These are phyloP conservation scores for Lunularia cruciata DNA, from an alignment of 225 moss, liverwort and hornwort species.

Conservation along the genomic window DNA sequence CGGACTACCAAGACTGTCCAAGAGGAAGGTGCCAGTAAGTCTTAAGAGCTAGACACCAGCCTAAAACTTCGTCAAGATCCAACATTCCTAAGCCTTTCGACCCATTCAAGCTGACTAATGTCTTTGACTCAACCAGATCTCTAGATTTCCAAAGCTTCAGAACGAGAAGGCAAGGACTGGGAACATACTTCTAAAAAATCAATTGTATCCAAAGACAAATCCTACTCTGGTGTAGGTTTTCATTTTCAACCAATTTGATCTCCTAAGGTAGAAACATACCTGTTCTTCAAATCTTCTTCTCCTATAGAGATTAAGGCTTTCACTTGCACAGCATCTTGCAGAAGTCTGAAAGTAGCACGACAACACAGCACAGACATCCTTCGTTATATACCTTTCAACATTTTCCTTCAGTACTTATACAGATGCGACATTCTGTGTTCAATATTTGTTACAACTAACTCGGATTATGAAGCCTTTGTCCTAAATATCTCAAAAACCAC, in stretches of 20 bases:
- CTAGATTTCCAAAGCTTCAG: background rate
- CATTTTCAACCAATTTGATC: no score
- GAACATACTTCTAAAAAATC: background rate
- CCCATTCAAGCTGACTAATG: background rate
- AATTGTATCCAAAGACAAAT: no score
- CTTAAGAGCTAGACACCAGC: no score
- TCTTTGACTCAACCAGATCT: no score
- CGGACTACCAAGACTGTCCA: conserved; percentile 32
- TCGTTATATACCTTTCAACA: background rate
- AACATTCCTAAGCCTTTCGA: background rate
- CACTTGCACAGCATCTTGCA: conserved; percentile 31
- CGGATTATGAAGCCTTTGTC: background rate
- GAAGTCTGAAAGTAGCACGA: conserved; percentile 14
- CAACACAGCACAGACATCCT: no score
- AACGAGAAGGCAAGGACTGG: no score
- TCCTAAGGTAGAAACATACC: conserved; percentile 6
- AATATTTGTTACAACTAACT: background rate
- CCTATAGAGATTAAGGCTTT: conserved; percentile 30
- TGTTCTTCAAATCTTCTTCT: conserved; percentile 35
- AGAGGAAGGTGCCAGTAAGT: background rate
- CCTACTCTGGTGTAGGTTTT: no score
- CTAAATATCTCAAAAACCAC: background rate
- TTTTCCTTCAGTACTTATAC: no score
- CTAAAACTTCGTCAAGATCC: background rate
- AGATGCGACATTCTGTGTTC: background rate